Conservation (phyloP, 2,329 filamentous ascomycete species). For the Waltergamsia citrina region DNA sequence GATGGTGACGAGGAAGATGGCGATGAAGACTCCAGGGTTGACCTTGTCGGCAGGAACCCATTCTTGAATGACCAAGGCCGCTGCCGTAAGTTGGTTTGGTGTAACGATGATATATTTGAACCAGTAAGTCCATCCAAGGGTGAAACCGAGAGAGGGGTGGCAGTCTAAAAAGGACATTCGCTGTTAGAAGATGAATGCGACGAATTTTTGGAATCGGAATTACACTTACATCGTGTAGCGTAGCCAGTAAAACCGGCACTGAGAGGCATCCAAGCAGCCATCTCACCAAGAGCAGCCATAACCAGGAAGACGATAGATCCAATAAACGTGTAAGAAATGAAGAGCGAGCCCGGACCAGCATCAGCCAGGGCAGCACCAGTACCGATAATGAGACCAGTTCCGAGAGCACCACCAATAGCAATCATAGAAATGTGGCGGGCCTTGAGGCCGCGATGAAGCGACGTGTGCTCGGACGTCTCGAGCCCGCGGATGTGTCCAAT, state of each 20-base stretch:
- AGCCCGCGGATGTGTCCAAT: constrained; percentile 32
- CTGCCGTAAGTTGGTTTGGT: constrained; percentile 76
- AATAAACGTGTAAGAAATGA: constrained; percentile 62
- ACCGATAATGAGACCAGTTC: constrained; percentile 66
- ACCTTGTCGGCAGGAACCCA: constrained; percentile 59
- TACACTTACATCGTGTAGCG: constrained; percentile 65
- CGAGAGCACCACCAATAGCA: constrained; percentile 67
- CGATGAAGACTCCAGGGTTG: constrained; percentile 73
- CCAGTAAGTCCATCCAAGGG: constrained; percentile 64
- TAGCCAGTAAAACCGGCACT: constrained; percentile 75
- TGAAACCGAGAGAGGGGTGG: constrained; percentile 73
- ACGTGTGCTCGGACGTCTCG: constrained; percentile 37
- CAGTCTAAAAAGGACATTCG: too few species aligned
- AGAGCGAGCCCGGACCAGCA: constrained; percentile 53
- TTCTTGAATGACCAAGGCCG: constrained; percentile 68
- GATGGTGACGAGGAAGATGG: constrained; percentile 56
- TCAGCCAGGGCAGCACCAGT: constrained; percentile 45
- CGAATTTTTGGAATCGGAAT: too few species aligned
- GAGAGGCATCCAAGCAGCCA: constrained; percentile 75
- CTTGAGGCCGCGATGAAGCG: constrained; percentile 42
- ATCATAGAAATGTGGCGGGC: constrained; percentile 48
- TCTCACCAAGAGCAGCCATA: constrained; percentile 75
- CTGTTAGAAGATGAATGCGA: too few species aligned
- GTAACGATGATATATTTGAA: constrained; percentile 80
- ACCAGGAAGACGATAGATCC: constrained; percentile 70